Base-by-base conservation (phyloP, 176 grass and related monocot species). In the Puya raimondii region DNA sequence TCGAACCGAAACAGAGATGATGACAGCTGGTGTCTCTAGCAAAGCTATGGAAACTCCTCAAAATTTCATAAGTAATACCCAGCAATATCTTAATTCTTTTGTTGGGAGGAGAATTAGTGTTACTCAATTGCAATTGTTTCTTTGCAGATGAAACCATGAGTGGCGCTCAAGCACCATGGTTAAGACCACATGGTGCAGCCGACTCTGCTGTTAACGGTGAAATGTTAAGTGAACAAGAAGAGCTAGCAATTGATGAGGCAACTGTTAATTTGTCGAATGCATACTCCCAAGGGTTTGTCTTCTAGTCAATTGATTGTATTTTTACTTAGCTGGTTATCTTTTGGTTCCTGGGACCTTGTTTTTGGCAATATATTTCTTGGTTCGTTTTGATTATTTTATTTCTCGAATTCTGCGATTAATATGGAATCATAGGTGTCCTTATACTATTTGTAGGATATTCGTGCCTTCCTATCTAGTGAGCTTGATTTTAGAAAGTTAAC, bases 281-380 rank as follows among this genome's bases (percentile, higher is more conserved):
- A 57, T 91, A 91, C 26, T 91, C 89, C 66, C 82, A 85, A 80
- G 85, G 80, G 89, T 91, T 3, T 67, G 81, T 53, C 13, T 51
- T 61, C 11, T 47, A 56, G 4, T 47, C 17, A 18, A n/a, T 2
- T n/a, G 12, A 12, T 23, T 26, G 2, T 25, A 51, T 16, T 16
- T 22, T 64, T 27, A 9, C 25, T 64, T 16, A 9, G 5, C 8
- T 61, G 4, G 3, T 56, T 56, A 1, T 12, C 48, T 11, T 42
- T 48, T 58, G 14, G n/a, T 9, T 48, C 11, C 29, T 12, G 17
- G 9, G 4, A 15, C 16, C 10, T 48, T 3, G 3, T 64, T 74
- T 74, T 74, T 33, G 12, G 9, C 10, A 52, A 12, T 69, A 23
- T 16, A 16, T 9, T 9, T 66, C 33, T 47, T 3, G 14, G 16